Percentiles rank a stretch among this genome's conserved stretches.
phyloP scores from a whole-genome alignment of 2,329 filamentous ascomycete genomes.

The Colletotrichum viniferum region DNA sequence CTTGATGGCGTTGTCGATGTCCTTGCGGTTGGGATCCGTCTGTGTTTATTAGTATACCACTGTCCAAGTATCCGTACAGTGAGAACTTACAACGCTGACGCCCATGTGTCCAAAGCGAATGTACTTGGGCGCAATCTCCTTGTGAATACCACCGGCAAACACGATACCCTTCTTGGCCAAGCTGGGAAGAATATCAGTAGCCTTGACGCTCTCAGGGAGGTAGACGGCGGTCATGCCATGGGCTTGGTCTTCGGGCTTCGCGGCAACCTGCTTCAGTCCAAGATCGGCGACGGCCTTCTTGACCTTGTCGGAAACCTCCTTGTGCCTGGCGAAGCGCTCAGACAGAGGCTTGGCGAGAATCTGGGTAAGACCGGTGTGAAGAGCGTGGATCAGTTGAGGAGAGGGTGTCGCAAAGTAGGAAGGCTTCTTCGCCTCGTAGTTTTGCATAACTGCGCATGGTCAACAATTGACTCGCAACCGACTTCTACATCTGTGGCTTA shows the following conservation, averaged over 20 bases:
- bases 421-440: conserved; percentile 97
- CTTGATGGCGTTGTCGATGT: conserved; percentile 84
- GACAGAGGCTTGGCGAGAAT: conserved; percentile 81
- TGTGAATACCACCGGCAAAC: conserved; percentile 95
- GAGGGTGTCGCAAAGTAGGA: conserved; percentile 98
- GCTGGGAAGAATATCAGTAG: conserved; percentile 83
- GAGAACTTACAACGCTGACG: conserved; percentile 73
- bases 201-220: conserved; percentile 82
- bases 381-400: conserved; percentile 89
- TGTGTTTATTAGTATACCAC: conserved; percentile 34
- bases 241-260: conserved; percentile 87
- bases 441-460: conserved; percentile 79
- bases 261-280: conserved; percentile 85
- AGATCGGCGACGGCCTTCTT: conserved; percentile 83
- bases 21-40: conserved; percentile 77
- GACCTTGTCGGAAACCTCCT: conserved; percentile 78
- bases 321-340: conserved; percentile 84
- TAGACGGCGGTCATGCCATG: conserved; percentile 99
- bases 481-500: conserved; percentile 43
- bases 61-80: background rate
- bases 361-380: conserved; percentile 87
- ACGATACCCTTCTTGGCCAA: conserved; percentile 87
- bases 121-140: conserved; percentile 92
- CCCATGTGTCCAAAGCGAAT: conserved; percentile 98
- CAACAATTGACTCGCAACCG: background rate